phyloP scores from a whole-genome alignment of 2,329 filamentous ascomycete species.

The Mariannaea sp. region DNA sequence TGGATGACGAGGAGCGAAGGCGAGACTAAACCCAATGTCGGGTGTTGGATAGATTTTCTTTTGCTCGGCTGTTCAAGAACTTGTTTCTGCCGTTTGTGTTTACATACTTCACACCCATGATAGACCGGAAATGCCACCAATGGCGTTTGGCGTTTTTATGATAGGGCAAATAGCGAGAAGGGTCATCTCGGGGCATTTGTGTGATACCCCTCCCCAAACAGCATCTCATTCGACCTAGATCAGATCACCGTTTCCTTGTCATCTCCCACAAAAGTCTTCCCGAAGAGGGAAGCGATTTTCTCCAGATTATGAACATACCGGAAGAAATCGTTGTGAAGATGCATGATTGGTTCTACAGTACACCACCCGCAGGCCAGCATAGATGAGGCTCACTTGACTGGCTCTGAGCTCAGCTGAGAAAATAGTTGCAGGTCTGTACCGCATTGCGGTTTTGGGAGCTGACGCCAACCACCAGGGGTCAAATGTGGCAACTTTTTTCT shows the following conservation, averaged over 20 bases:
- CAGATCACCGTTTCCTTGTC: slow-evolving; percentile 4
- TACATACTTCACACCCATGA: not conserved
- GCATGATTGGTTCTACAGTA: not conserved
- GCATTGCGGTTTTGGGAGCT: too few relatives aligned
- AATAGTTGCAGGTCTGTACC: too few relatives aligned
- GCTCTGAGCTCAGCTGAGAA: too few relatives aligned
- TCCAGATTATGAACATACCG: not conserved
- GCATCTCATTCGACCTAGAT: not conserved
- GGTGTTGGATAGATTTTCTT: too few relatives aligned
- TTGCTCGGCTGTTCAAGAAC: too few relatives aligned
- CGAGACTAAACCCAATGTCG: slow-evolving; percentile 22
- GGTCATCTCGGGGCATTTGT: slow-evolving; percentile 1
- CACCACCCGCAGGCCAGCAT: not conserved
- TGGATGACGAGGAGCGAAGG: slow-evolving; percentile 39
- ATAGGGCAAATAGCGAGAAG: not conserved
- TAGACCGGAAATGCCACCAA: not conserved
- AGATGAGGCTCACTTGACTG: too few relatives aligned
- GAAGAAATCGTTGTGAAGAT: not conserved
- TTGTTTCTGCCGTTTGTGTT: not conserved
- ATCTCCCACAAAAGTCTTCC: too few relatives aligned
- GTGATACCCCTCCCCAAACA: slow-evolving; percentile 4
- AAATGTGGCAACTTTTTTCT: too few relatives aligned
- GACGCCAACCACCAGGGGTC: too few relatives aligned
- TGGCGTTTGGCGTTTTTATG: slow-evolving; percentile 1
- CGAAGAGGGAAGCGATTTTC: not conserved